Evolutionary conservation across 139 green algal genomes (phyloP), one percentile per base, ranked within the genome.

Genomic region (Pleodorina starrii): DNA sequence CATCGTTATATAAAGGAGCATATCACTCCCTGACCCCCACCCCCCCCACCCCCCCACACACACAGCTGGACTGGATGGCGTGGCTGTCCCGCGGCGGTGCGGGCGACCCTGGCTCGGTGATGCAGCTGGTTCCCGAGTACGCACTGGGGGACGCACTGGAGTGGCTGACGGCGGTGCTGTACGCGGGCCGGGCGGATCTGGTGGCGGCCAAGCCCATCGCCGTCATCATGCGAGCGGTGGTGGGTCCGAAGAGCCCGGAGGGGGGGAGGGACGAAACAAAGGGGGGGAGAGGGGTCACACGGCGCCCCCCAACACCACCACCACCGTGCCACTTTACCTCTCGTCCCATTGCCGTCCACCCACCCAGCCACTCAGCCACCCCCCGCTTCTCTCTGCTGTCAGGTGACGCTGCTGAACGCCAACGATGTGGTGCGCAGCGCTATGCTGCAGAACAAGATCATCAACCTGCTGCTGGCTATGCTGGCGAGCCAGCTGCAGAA

Each of bases 401-500:
- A 88, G 79, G 90, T 94, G 42, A 68, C 69, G 5, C 86, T 97
- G 86, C 92, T 97, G 32, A 79, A 94, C 72, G 54, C 85, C 59
- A 93, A 91, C 1, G 68, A 90, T 42, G 38, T 81, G 38, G 92
- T 95, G 46, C 85, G 84, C 89, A 91, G 77, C 42, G 88, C 94
- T 2, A 82, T 96, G 60, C 84, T 96, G 66, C 90, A 94, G 27
- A 35, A 84, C 66, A 95, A 94, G 89, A 90, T 97, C 36, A 89
- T 96, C 50, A 89, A 93, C 81, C 94, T 97, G 89, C 94, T 97
- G 90, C 90, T 95, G 73, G 91, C 89, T 14, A 97, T 97, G 94
- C 87, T 97, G 88, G 66, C 81, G n/a, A 89, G 91, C 0, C 92
- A 96, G 91, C 71, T 94, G 7, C 25, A 44, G 5, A 86, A 86